Conservation (phyloP, 257 asterid species). For the Capsicum rhomboideum region DNA sequence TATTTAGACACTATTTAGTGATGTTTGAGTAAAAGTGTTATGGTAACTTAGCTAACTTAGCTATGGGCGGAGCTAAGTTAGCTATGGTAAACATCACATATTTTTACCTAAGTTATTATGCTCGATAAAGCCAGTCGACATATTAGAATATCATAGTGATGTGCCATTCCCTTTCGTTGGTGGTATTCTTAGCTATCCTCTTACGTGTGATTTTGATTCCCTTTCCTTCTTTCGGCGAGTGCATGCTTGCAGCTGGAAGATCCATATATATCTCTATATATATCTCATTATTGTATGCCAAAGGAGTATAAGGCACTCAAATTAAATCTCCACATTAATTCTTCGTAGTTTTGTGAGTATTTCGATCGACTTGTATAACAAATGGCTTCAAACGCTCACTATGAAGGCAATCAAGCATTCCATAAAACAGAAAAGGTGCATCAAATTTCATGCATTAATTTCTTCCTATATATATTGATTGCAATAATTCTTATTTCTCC, state of each 20-base stretch:
- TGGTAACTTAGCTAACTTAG: too few relatives aligned
- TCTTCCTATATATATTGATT: neutral
- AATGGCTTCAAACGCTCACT: neutral
- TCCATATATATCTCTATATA: too few relatives aligned
- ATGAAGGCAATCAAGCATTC: neutral
- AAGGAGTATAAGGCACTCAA: neutral
- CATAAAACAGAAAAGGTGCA: neutral
- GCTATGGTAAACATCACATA: too few relatives aligned
- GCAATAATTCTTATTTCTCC: neutral
- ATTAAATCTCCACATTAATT: neutral
- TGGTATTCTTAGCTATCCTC: neutral
- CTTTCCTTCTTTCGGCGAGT: neutral
- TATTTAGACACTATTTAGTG: too few relatives aligned
- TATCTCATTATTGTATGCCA: neutral
- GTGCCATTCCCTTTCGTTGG: neutral
- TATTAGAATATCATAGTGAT: too few relatives aligned
- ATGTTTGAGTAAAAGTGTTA: too few relatives aligned
- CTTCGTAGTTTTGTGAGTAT: neutral
- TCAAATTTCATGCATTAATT: neutral
- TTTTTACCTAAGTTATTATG: too few relatives aligned
- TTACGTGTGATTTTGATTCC: neutral
- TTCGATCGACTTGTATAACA: neutral
- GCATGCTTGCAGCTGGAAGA: neutral
- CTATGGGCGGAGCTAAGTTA: too few relatives aligned
- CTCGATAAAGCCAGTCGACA: too few relatives aligned